Evolutionary conservation across 208 protist genomes (phyloP), one percentile per base, ranked within the genome.

Genomic region (Leishmania aethiopica): DNA sequence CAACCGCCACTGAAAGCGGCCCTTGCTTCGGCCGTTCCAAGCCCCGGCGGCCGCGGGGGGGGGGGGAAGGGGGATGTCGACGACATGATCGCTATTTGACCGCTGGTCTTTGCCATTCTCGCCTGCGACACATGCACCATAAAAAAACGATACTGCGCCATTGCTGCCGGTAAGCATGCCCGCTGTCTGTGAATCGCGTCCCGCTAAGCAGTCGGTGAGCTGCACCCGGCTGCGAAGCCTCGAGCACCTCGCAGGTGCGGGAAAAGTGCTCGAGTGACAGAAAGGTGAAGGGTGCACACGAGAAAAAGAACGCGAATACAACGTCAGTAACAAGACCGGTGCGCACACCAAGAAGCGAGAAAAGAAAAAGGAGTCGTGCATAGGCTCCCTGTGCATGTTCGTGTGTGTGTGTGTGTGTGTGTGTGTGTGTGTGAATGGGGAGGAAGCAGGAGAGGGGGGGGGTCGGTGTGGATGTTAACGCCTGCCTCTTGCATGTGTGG

Each of bases 1-100:
- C 32, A 89, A 2, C 55, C 76, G 47, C 8, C 59, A 75, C 59
- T 80, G 78, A 32, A 85, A 87, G 22, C 5, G 1, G 37, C 66
- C 66, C 6, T 40, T 22, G 37, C 66, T 15, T 7, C 66, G 35
- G 66, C 6, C 28, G 51, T 22, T 32, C 59, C 28, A 15, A 28
- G 28, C 59, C 59, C 28, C 59, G 10, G 28, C 28, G 7, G 28
- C 28, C 28, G 59, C 7, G 66, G 64, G 1, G 35, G 66, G 11
- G 66, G 66, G 7, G 35, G 66, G 11, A 13, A 22, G 66, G 13
- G 66, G 13, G 66, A 45, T 71, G n/a, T 4, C 35, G 66, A 22
- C 15, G 66, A 47, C 66, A 71, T 7, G 35, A 7, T 42, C 25
- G 66, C 19, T 42, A 35, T 42, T 35, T 28, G 37, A 15, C 35